Evolutionary conservation across 1,284 basidiomycete genomes (phyloP), one percentile per base, ranked within the genome.

Genomic region (Sporisorium exsertum): DNA sequence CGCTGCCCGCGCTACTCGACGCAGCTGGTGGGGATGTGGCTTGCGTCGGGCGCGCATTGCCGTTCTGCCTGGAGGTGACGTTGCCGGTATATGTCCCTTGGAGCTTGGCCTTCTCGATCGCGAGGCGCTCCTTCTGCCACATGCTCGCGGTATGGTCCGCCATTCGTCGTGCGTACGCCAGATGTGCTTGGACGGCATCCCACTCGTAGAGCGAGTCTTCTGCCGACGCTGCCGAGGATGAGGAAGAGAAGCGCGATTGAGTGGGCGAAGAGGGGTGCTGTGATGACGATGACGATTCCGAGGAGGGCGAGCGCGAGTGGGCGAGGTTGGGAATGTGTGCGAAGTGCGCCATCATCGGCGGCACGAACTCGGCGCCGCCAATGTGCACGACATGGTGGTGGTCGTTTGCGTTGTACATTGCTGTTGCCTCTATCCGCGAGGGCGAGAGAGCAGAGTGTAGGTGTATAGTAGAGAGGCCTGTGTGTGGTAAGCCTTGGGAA

Each of bases 21-120:
- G 37, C 18, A 4, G 24, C 0, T 22, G 37, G 24, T 2, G n/a
- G 12, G 10, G n/a, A 26, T 40, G 43, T 55, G 8, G n/a, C n/a
- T 18, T 43, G 16, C 3, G 6, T 47, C n/a, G 72, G 72, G 10
- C 58, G 46, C 6, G 73, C 73, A 26, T 68, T 72, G 20, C 69
- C 73, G 27, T 76, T 76, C 15, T 72, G 65, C 5, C 73, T 18
- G 0, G 52, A 58, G 0, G 73, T 76, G 20, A 68, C 13, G 59
- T 72, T 57, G 27, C 73, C 73, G 7, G 65, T 72, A 53, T 70
- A 76, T 15, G 73, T 76, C 0, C 73, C 73, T 4, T 72, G 62
- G 37, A 72, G 54, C 24, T 76, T 76, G 12, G 73, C 61, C 49
- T 72, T 72, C 58, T 76, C 73, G 59, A 76, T 76, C 24, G 69